Base-by-base conservation (phyloP, 148 eudicot species). In the Polygonum aviculare region DNA sequence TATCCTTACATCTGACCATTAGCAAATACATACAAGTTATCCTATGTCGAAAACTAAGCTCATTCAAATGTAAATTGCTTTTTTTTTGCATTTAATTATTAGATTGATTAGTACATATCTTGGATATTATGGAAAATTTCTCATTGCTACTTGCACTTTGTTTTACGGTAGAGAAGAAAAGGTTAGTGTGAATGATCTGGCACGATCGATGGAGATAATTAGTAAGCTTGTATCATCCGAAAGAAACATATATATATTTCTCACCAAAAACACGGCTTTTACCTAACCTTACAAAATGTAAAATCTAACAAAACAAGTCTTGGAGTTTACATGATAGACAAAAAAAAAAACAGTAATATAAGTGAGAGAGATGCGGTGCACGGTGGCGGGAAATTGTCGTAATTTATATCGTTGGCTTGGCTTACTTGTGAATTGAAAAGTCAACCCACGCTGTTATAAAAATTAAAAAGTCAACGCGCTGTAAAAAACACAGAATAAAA, bases 261-360 rank as follows among this genome's bases (percentile, higher is more conserved):
- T 67, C 72, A 67, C 72, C 72, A 36, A 67, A 67, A 67, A 67
- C 72, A 16, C 72, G 72, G 45, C 72, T 36, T 67, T 67, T 67
- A 67, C 72, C 44, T 9, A 26, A 26, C 31, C 31, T 26, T 26
- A 26, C 31, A 26, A 26, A 26, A 26, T 26, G 31, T 26, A 26
- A 26, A 26, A 26, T 26, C 31, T 26, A 26, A 26, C 31, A 26
- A 26, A 26, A 26, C 31, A 26, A 26, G 31, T 26, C 31, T 26
- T 26, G 31, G 31, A 26, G 31, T 26, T 26, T 26, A 26, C 31
- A 26, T 26, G 31, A 26, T 26, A 26, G 31, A 26, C 31, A 26
- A 26, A 1, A 26, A 26, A 26, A 26, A 26, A 26, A 26, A 26
- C 31, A 0, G 31, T 26, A 26, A 26, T 26, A 26, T 44, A 54